Evolutionary conservation across 805 yeast genomes (phyloP), one percentile per base, ranked within the genome.

Genomic region (Debaryomyces castellii): DNA sequence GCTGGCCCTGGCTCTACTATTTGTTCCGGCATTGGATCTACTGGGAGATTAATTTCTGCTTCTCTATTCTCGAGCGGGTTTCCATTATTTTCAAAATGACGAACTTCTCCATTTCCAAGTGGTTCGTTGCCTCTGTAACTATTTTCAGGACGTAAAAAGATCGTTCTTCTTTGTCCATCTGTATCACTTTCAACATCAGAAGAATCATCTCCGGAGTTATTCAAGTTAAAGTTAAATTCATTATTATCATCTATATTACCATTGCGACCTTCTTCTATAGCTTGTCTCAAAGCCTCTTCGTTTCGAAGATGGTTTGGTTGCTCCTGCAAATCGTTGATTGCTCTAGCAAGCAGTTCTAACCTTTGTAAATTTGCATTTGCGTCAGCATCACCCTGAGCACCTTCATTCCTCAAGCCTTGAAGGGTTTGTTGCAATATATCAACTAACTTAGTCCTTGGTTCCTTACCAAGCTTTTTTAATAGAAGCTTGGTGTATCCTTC

Each of bases 401-500:
- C 60, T 17, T 57, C 62, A 36, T 57, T 55, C 40, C 68, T 48
- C 32, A 61, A 49, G 1, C 58, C 60, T 14, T 53, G 40, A n/a
- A 65, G 47, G 9, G 60, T 63, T 39, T 60, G 57, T 41, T 66
- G 67, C 25, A 71, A 58, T 66, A 70, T 57, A 44, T 69, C 73
- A 23, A 63, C 61, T 48, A 72, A 62, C 46, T 65, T 69, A 11
- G 74, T 64, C 41, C 71, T 62, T 34, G 77, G 76, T 49, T 75
- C 81, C 40, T 68, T 74, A 2, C 94, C 94, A 39, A 87, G 78
- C 47, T 76, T 78, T 50, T 73, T 79, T 43, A 74, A 60, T 14
- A 86, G 67, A 59, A 85, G 72, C 56, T 80, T 81, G 23, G 69
- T 62, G 59, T 83, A 85, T 0, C 89, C 89, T 40, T 82, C 81